Conservation (phyloP, 768 basidiomycete species). For the Candolleomyces efflorescens region DNA sequence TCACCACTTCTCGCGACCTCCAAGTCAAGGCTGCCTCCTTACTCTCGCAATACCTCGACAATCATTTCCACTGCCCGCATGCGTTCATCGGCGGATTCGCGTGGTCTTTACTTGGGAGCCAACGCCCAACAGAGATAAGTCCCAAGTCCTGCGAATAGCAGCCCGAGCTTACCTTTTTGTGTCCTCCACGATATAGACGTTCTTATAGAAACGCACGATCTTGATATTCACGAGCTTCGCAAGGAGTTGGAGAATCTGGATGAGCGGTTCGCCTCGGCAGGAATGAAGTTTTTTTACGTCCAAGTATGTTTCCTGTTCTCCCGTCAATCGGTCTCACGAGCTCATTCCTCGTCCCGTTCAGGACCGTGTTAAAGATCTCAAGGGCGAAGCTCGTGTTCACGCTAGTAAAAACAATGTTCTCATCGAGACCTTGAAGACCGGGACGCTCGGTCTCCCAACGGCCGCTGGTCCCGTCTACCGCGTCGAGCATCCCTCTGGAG, state of each 20-base stretch:
- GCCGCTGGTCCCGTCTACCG: conserved; percentile 12
- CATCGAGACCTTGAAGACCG: conserved; percentile 20
- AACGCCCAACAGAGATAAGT: conserved; percentile 24
- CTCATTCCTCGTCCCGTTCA: not conserved
- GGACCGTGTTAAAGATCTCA: conserved; percentile 15
- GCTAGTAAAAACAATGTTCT: conserved; percentile 19
- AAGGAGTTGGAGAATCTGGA: conserved; percentile 16
- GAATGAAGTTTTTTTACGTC: conserved; percentile 24
- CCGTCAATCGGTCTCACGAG: not conserved
- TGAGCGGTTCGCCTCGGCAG: conserved; percentile 19
- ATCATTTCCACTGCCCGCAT: conserved; percentile 16
- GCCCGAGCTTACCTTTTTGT: conserved; percentile 4
- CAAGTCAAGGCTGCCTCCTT: too few species aligned
- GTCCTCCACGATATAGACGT: conserved; percentile 26
- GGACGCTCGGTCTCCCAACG: conserved; percentile 17
- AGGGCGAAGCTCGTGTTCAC: conserved; percentile 13
- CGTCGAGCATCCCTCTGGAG: conserved; percentile 10
- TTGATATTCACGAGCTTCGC: conserved; percentile 15
- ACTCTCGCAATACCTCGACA: conserved; percentile 12
- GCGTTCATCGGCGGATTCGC: conserved; percentile 28
- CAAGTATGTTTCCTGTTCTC: conserved; percentile 10
- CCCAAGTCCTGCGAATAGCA: not conserved
- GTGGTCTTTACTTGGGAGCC: conserved; percentile 24
- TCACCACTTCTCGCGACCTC: too few species aligned
- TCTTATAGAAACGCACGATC: conserved; percentile 18